Evolutionary conservation across 345 rosid genomes (phyloP), one percentile per base, ranked within the genome.

Genomic region (Melaleuca quinquenervia): DNA sequence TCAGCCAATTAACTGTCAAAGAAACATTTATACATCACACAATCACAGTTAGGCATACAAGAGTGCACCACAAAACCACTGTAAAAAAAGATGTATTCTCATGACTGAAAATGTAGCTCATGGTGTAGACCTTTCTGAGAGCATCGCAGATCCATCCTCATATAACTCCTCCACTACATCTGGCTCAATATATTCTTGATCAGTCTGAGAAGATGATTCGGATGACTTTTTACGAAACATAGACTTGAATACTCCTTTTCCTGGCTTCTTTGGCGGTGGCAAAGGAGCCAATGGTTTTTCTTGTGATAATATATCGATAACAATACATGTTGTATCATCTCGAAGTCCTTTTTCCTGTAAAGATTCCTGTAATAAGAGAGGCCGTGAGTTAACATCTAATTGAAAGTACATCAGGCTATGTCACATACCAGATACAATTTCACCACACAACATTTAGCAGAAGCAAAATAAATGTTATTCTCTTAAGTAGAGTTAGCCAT

Each of bases 241-340:
- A 32, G 98, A 90, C 92, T 94, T 98, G 85, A 98, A 85, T 87
- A 93, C 96, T 89, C 96, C 94, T 94, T 94, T 96, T 51, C 93
- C 96, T 84, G 89, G 94, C 93, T 92, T 98, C 89, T 91, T 98
- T 0, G 95, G 94, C 49, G 93, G 91, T 24, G 95, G 98, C 82
- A 92, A 75, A 74, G 96, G 91, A 89, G 94, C 93, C 27, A 91
- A 86, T 45, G 95, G 98, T 90, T 96, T 98, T 90, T 98, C 99
- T 22, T 84, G 90, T 12, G 96, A 95, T 85, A 95, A 88, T 89
- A 98, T 93, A 86, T 98, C 99, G 87, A 98, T 87, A 85, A 98
- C 99, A 85, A 98, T 98, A 91, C 98, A 98, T 84, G 99, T 96
- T 64, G 99, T 98, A 89, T 98, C 99, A 93, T 98, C 99, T 84